phyloP scores from a whole-genome alignment of 345 rosid genomes.

The Nephelium lappaceum region DNA sequence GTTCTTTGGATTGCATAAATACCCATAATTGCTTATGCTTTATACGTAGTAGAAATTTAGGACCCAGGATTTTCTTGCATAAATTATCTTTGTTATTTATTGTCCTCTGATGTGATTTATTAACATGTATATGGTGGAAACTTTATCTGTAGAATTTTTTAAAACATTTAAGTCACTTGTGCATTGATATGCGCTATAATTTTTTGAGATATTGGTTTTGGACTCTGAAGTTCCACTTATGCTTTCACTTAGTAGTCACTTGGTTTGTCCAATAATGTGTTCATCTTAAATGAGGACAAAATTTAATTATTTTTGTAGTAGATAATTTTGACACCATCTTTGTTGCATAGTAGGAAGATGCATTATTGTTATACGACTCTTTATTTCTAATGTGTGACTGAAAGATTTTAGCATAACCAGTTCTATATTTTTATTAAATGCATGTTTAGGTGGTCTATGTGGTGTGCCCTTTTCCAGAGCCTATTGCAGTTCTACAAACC shows the following conservation, averaged over 20 bases:
- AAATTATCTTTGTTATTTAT: not conserved
- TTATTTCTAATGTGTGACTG: constrained; percentile 11
- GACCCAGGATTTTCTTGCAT: not conserved
- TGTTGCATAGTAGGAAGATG: not conserved
- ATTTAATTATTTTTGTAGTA: not conserved
- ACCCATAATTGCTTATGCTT: not conserved
- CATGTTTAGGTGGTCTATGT: constrained; percentile 81
- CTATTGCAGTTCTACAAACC: constrained; percentile 84
- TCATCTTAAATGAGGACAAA: not conserved
- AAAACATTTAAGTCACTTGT: not conserved
- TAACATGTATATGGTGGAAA: constrained; percentile 6
- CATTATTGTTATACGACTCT: not conserved
- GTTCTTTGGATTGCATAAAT: not conserved
- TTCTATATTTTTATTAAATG: constrained; percentile 16
- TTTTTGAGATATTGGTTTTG: not conserved
- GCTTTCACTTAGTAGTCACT: not conserved
- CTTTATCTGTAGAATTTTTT: not conserved
- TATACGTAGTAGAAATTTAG: not conserved
- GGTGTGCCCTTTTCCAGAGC: constrained; percentile 99
- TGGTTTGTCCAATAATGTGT: not conserved
- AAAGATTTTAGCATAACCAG: constrained; percentile 13
- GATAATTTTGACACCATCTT: not conserved
- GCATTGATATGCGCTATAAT: not conserved
- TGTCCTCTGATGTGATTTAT: not conserved
- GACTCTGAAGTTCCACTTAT: not conserved